Conservation (phyloP, 495 filamentous ascomycete species). For the Umbilicaria muhlenbergii region DNA sequence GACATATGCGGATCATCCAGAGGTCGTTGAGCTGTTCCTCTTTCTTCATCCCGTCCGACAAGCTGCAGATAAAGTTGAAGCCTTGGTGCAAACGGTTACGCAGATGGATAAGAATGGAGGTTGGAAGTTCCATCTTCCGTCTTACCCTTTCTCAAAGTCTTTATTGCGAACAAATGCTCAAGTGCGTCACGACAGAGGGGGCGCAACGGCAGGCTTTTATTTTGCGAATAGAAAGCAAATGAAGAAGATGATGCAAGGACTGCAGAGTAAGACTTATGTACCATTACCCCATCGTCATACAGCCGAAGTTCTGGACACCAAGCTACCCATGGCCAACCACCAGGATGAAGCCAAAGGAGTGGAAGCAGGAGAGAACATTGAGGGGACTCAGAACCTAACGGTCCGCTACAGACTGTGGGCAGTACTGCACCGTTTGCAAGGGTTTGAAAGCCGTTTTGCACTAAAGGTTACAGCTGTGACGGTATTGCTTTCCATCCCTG, state of each 20-base stretch:
- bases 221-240: slow-evolving; percentile 34
- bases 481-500: slow-evolving; percentile 34
- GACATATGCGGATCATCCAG: slow-evolving; percentile 20
- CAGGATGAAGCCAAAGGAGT: slow-evolving; percentile 7
- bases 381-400: slow-evolving; percentile 14
- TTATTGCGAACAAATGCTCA: slow-evolving; percentile 36
- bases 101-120: slow-evolving; percentile 24
- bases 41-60: slow-evolving; percentile 40
- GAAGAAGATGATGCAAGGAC: slow-evolving; percentile 21
- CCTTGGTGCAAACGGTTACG: slow-evolving; percentile 26
- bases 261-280: slow-evolving; percentile 20
- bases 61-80: slow-evolving; percentile 29
- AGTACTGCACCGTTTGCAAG: slow-evolving; percentile 35
- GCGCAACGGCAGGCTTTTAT: slow-evolving; percentile 36
- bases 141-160: slow-evolving; percentile 35
- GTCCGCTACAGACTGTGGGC: slow-evolving; percentile 30
- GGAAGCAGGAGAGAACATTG: not conserved
- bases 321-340: slow-evolving; percentile 8
- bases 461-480: slow-evolving; percentile 37
- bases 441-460: slow-evolving; percentile 41
- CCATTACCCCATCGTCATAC: slow-evolving; percentile 13
- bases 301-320: slow-evolving; percentile 8
- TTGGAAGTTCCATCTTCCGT: slow-evolving; percentile 29
- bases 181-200: slow-evolving; percentile 41
- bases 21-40: slow-evolving; percentile 36